These are phyloP conservation scores for Ustilago xerochloae DNA, from an alignment of 1,284 basidiomycete genomes.

Conservation along the genomic window DNA sequence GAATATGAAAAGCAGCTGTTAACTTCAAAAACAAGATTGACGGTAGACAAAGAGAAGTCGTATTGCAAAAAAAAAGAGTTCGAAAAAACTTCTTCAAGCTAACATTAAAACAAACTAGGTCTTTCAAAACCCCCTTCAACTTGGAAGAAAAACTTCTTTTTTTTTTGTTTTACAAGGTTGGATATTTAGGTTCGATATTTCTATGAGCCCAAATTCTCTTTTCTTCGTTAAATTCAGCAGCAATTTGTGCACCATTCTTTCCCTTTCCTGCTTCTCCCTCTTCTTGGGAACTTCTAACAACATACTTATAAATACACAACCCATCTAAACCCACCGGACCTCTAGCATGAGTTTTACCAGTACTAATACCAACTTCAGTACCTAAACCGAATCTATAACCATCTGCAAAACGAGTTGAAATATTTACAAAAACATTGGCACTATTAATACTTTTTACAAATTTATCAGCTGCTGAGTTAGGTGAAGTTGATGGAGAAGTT, in stretches of 20 bases:
- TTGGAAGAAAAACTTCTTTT: too few species aligned
- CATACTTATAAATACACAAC: constrained; percentile 66
- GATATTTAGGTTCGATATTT: constrained; percentile 14
- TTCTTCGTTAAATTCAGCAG: constrained; percentile 22
- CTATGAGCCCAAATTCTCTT: constrained; percentile 36
- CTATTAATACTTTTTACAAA: constrained; percentile 91
- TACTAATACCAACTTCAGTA: constrained; percentile 97
- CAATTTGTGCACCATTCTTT: constrained; percentile 21
- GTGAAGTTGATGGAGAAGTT: constrained; percentile 10
- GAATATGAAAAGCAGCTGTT: too few species aligned
- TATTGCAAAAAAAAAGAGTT: too few species aligned
- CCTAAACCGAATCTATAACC: constrained; percentile 97
- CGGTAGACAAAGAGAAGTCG: too few species aligned
- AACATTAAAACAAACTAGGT: too few species aligned
- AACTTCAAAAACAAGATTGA: too few species aligned
- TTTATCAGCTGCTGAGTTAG: constrained; percentile 72
- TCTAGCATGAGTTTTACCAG: constrained; percentile 93
- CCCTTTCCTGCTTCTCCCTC: background rate
- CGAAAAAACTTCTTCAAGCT: too few species aligned
- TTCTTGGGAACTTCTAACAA: constrained; percentile 10
- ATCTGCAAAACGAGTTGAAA: constrained; percentile 94
- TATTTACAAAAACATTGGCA: constrained; percentile 93
- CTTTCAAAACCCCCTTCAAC: too few species aligned
- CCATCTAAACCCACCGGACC: constrained; percentile 97
- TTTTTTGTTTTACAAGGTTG: constrained; percentile 16